Percentiles rank a stretch among this genome's conserved stretches.
phyloP scores from a whole-genome alignment of 2,329 filamentous ascomycete species.

The Eutypella sp. region DNA sequence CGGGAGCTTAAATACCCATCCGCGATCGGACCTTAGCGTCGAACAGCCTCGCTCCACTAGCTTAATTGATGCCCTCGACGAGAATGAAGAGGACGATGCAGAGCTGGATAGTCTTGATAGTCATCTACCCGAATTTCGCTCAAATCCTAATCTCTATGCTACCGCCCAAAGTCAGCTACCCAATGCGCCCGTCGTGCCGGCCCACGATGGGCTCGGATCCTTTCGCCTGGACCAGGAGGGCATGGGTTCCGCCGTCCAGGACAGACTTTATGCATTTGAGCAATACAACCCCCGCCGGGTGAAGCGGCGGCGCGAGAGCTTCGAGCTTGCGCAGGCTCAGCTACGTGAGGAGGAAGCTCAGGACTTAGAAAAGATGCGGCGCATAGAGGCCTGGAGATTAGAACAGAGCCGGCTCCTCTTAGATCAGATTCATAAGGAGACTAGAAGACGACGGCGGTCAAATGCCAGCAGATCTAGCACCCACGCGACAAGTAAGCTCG shows the following conservation, averaged over 20 bases:
- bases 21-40: slow-evolving; percentile 52
- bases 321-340: slow-evolving; percentile 46
- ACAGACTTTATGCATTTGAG: slow-evolving; percentile 87
- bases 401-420: slow-evolving; percentile 84
- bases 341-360: slow-evolving; percentile 51
- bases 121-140: slow-evolving; percentile 81
- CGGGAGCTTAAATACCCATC: slow-evolving; percentile 68
- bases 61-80: slow-evolving; percentile 34
- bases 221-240: slow-evolving; percentile 63
- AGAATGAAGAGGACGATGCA: slow-evolving; percentile 58
- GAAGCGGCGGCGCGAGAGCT: slow-evolving; percentile 47
- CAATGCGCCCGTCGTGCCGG: slow-evolving; percentile 70
- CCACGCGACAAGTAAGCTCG: slow-evolving; percentile 20
- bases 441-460: slow-evolving; percentile 57
- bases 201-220: slow-evolving; percentile 85
- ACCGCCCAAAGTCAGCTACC: slow-evolving; percentile 44
- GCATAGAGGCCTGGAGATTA: slow-evolving; percentile 87
- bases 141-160: slow-evolving; percentile 43
- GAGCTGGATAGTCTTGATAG: slow-evolving; percentile 93
- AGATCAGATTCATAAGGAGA: slow-evolving; percentile 86
- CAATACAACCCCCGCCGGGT: slow-evolving; percentile 70
- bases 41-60: slow-evolving; percentile 36
- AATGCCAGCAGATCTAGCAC: slow-evolving; percentile 11
- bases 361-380: slow-evolving; percentile 69
- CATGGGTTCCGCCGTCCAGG: slow-evolving; percentile 58